Conservation (phyloP, 139 green algal species). For the Tetradesmus lagerheimii region DNA sequence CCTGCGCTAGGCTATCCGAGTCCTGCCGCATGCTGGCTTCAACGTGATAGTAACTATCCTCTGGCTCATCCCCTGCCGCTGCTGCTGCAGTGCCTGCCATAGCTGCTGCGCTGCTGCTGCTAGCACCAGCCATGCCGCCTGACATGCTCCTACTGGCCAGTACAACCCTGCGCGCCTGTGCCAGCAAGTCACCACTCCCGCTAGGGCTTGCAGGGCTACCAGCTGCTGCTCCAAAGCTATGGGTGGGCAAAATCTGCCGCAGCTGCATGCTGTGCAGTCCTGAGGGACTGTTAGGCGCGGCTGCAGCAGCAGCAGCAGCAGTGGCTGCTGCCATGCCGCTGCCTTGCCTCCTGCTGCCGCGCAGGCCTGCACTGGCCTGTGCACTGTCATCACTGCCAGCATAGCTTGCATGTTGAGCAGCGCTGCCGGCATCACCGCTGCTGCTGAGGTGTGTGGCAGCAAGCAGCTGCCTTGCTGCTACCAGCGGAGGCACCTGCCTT, state of each 20-base stretch:
- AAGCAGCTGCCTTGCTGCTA: neutral
- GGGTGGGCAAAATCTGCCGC: neutral
- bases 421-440: neutral
- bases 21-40: neutral
- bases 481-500: neutral
- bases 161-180: neutral
- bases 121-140: neutral
- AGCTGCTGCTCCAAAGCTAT: neutral
- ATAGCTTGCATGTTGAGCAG: neutral
- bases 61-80: neutral
- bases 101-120: neutral
- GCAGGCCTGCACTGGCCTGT: neutral
- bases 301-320: constrained; percentile 26
- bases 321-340: neutral
- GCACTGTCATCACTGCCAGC: neutral
- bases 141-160: neutral
- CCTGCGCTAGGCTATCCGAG: neutral
- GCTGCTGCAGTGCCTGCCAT: neutral
- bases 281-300: neutral
- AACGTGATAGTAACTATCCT: neutral
- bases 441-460: constrained; percentile 6
- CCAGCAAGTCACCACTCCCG: neutral
- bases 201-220: too few species aligned
- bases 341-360: neutral
- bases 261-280: neutral